Evolutionary conservation across 2,329 filamentous ascomycete species (phyloP), one percentile per base, ranked within the genome.

Genomic region (Aspergillus alliaceus): DNA sequence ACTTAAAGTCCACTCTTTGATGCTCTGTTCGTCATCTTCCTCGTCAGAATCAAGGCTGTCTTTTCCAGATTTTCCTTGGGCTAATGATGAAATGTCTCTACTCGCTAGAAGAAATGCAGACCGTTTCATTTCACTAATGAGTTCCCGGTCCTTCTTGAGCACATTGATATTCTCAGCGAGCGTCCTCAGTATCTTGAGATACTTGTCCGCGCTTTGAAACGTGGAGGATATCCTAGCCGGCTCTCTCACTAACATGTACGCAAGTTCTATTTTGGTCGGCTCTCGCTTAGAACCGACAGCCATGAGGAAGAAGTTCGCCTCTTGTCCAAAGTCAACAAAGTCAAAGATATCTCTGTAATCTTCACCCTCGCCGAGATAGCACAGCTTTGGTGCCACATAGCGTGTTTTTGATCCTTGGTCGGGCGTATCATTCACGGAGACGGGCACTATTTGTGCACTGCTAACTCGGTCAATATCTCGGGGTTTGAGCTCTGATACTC

Each of bases 281-380:
- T 99, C 93, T 61, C 86, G 87, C 74, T 96, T 97, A 2, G 92
- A 93, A 9, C 95, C 95, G 62, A 93, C 91, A 60, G 90, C 90
- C 65, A 92, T 85, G 18, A 99, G 78, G 68, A 99, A 99, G 0
- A 89, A 81, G 67, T 98, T 98, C 2, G 91, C 93, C 69, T 93
- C 87, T 32, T 82, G 78, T 0, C 93, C 92, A 76, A 97, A 99
- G 71, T 98, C 90, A 14, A 98, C 93, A 74, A 97, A 99, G 70
- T 98, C 92, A 64, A 99, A 96, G 31, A 99, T 96, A 31, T 96
- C 90, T 11, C 86, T 89, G 67, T 96, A 99, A 63, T 87, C 82
- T 54, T 84, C 79, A 52, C 83, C 80, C 32, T 83, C 80, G 8
- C 95, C 95, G 2, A 99, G 81, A 71, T 96, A 99, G 61, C 89